Conservation (phyloP, 805 yeast species). For the Lachancea waltii region DNA sequence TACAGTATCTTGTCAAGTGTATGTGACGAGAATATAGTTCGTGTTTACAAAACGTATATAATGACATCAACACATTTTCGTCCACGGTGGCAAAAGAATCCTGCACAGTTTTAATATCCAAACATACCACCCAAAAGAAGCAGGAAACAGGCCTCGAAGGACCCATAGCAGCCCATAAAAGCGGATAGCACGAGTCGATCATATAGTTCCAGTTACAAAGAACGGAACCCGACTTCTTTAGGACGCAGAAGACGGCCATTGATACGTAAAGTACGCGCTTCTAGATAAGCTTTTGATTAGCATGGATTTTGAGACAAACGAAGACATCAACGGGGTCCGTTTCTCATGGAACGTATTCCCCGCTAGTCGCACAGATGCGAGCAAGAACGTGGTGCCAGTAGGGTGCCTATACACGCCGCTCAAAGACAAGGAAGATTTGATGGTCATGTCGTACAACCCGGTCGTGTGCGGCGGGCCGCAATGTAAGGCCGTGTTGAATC, state of each 20-base stretch:
- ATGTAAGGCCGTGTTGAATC: conserved; percentile 83
- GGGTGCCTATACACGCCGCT: conserved; percentile 95
- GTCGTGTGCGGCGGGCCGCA: conserved; percentile 64
- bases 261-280: background rate
- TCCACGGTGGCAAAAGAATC: conserved; percentile 9
- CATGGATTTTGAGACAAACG: conserved; percentile 51
- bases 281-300: background rate
- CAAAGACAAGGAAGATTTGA: conserved; percentile 66
- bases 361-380: conserved; percentile 79
- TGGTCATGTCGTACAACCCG: conserved; percentile 81
- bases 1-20: too few relatives aligned
- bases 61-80: background rate
- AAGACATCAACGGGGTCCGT: conserved; percentile 69
- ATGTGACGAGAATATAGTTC: too few relatives aligned
- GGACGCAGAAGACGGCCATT: background rate
- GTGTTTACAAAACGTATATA: too few relatives aligned
- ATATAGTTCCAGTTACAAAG: background rate
- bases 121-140: background rate
- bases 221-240: background rate
- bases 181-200: background rate
- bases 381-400: conserved; percentile 87
- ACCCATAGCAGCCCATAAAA: background rate
- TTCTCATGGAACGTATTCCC: conserved; percentile 85
- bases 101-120: background rate
- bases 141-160: conserved; percentile 4